Base-by-base conservation (phyloP, 139 green algal species). In the Tetratostichococcus sp. region DNA sequence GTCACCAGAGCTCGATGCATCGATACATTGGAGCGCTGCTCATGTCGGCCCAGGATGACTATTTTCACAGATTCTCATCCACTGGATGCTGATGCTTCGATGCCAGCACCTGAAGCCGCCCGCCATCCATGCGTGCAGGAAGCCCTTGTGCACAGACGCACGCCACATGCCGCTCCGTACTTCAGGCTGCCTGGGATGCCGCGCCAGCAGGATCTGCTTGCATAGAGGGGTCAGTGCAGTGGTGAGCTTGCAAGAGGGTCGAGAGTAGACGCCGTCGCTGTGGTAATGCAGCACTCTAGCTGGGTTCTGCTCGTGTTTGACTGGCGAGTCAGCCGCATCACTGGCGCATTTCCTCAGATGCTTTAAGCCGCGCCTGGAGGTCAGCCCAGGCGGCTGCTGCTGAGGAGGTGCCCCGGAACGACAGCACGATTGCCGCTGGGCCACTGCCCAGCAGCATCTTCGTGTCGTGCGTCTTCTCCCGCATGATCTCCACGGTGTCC, bases 321-420 rank as follows among this genome's bases (percentile, higher is more conserved):
- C n/a, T n/a, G n/a, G n/a, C n/a, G n/a, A n/a, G n/a, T 50, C 39
- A 50, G 8, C 39, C 6, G 39, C 39, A 50, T 50, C 39, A 50
- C 6, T 6, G 39, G 11, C 39, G 8, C 39, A 21, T 6, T 6
- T 50, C 8, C 39, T 50, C 39, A 50, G 11, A 50, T 21, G 39
- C 39, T 50, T 50, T 50, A 50, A 11, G 8, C 6, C 39, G 8
- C 11, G 39, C 76, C 76, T 77, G 70, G 26, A 81, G 1, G n/a
- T 81, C 76, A 50, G 76, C 71, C 6, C 68, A 28, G 42, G 65
- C 70, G 30, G 73, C 76, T 16, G 39, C 34, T 16, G 72, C 50
- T 30, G 70, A 77, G 0, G 70, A 62, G 22, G 76, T 81, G 1
- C 76, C 76, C 30, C 71, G 50, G 71, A 81, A 81, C 6, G 70